phyloP scores from a whole-genome alignment of 202 grass and related monocot genomes.

The Saccharum hybrid region DNA sequence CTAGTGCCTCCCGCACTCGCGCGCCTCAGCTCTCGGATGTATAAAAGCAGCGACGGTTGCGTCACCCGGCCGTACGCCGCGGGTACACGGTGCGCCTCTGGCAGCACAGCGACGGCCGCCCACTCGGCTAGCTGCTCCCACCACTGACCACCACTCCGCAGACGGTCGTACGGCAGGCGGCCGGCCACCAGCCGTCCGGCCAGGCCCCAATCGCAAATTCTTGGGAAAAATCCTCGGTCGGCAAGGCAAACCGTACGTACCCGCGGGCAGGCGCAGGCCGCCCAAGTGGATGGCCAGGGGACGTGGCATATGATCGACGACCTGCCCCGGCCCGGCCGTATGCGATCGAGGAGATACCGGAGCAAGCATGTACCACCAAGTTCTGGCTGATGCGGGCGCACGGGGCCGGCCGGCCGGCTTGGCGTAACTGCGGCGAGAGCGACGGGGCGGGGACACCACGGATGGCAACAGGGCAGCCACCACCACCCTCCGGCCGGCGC shows the following conservation, averaged over 20 bases:
- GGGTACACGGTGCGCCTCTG: background rate
- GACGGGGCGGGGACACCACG: background rate
- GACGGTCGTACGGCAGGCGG: background rate
- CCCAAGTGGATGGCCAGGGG: background rate
- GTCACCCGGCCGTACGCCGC: background rate
- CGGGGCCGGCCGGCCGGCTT: background rate
- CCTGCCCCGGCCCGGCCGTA: background rate
- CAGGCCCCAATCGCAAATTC: background rate
- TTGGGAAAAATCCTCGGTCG: background rate
- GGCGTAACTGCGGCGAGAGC: conserved; percentile 19
- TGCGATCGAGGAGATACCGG: background rate
- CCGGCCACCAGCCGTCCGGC: background rate
- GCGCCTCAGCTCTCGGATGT: too few relatives aligned
- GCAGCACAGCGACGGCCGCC: conserved; percentile 32
- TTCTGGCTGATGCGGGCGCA: background rate
- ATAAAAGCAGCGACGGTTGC: background rate
- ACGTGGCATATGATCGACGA: background rate
- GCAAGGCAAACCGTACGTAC: background rate
- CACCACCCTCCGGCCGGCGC: background rate
- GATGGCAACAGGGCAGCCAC: conserved; percentile 8
- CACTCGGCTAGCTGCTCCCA: background rate
- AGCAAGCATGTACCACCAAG: background rate
- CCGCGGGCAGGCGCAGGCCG: background rate
- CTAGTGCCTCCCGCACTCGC: background rate
- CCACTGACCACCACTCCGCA: too few relatives aligned